These are phyloP conservation scores for Penicillium malachiteum DNA, from an alignment of 495 filamentous ascomycete genomes.

Conservation along the genomic window DNA sequence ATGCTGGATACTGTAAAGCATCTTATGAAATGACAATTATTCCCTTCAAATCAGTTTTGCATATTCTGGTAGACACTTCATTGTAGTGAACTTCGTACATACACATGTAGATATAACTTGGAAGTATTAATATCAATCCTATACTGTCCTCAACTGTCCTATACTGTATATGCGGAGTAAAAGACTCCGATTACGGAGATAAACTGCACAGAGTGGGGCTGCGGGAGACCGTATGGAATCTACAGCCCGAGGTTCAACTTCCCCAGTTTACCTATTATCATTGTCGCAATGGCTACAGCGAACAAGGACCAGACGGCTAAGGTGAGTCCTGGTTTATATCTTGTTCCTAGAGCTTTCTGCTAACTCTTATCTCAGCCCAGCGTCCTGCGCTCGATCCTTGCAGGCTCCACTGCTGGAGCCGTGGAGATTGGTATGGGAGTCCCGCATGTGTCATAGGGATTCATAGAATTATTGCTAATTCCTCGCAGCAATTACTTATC, in stretches of 20 bases:
- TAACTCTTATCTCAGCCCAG: conserved; percentile 59
- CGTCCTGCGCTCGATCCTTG: conserved; percentile 79
- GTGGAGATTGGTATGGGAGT: conserved; percentile 77
- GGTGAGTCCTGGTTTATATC: conserved; percentile 24
- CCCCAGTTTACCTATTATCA: conserved; percentile 2
- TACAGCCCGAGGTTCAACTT: conserved; percentile 17
- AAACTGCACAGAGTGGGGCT: conserved; percentile 22
- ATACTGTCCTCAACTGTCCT: too few relatives aligned
- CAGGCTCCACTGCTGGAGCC: conserved; percentile 86
- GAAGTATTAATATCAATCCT: too few relatives aligned
- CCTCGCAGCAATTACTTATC: conserved; percentile 83
- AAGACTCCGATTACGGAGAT: neutral
- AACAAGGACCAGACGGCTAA: conserved; percentile 45
- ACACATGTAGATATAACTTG: too few relatives aligned
- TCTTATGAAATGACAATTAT: conserved; percentile 33
- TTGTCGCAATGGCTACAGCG: conserved; percentile 39
- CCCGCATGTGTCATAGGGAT: conserved; percentile 2
- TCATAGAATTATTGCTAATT: conserved; percentile 12
- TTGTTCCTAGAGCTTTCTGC: conserved; percentile 1
- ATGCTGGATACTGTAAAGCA: conserved; percentile 23
- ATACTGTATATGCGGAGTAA: too few relatives aligned
- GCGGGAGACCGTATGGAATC: conserved; percentile 15
- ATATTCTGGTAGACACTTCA: neutral
- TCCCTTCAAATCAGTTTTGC: conserved; percentile 22
- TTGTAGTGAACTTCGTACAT: too few relatives aligned